Conservation (phyloP, 2,329 filamentous ascomycete species). For the Xylariaceae sp. region DNA sequence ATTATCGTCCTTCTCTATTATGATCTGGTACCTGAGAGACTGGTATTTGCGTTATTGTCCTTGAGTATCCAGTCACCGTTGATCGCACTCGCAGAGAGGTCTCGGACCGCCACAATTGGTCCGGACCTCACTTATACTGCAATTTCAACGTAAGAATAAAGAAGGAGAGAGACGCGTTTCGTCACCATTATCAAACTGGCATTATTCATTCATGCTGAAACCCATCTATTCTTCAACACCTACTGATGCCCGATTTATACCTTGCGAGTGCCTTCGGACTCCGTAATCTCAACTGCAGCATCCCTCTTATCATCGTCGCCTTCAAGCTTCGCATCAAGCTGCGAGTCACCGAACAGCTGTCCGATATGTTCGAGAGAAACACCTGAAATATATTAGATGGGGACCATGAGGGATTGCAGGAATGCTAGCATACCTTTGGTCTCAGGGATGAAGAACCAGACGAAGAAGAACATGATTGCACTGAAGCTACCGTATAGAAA, state of each 20-base stretch:
- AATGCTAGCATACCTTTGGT: too few species aligned
- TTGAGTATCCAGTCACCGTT: conserved; percentile 5
- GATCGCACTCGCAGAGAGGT: too few species aligned
- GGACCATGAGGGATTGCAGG: background rate
- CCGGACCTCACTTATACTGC: too few species aligned
- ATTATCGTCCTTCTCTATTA: conserved; percentile 21
- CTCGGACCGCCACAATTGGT: too few species aligned
- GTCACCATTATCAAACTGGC: too few species aligned
- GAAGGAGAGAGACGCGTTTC: too few species aligned
- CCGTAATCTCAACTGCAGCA: conserved; percentile 20
- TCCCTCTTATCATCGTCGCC: conserved; percentile 19
- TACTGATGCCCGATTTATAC: conserved; percentile 10
- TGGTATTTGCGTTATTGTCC: conserved; percentile 15
- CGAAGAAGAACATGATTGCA: conserved; percentile 59
- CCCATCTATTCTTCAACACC: background rate
- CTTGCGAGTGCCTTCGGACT: conserved; percentile 13
- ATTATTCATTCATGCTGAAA: too few species aligned
- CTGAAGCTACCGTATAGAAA: conserved; percentile 63
- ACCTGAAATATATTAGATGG: conserved; percentile 42
- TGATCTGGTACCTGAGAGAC: conserved; percentile 18
- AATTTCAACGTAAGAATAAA: too few species aligned
- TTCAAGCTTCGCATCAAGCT: conserved; percentile 14
- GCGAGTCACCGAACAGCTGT: conserved; percentile 48
- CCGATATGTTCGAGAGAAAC: conserved; percentile 58
- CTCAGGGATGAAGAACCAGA: conserved; percentile 54